Evolutionary conservation across 2,329 filamentous ascomycete species (phyloP), one percentile per base, ranked within the genome.

Genomic region (Lasiodiplodia citricola): DNA sequence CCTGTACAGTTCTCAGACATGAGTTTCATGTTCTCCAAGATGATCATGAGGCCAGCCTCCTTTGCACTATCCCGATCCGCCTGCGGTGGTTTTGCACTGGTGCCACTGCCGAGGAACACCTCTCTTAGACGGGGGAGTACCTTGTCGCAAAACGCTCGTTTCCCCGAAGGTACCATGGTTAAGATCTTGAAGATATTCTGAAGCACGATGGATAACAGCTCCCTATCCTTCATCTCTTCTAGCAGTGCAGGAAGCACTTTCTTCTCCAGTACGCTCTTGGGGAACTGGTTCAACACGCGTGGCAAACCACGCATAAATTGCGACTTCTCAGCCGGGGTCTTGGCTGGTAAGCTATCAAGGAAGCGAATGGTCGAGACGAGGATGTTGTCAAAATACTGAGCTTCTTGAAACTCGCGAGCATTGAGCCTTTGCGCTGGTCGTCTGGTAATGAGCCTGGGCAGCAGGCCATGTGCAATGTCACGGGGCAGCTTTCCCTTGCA

Each of bases 341-440:
- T 99, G 41, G 93, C 92, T 0, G 96, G 95, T 69, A 99, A 88
- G 0, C 90, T 88, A 74, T 99, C 96, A 31, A 99, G 84, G 76
- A 99, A 99, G 14, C 96, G 92, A 71, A 99, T 97, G 0, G 96
- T 97, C 0, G 94, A 97, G 25, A 99, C 93, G 4, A 99, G 85
- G 56, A 98, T 92, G 75, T 98, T 99, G 80, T 99, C 94, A 77
- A 99, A 99, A 78, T 96, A 99, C 72, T 93, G 90, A 75, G 94
- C 96, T 79, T 97, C 89, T 77, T 99, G 96, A 73, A 99, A 98
- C 74, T 97, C 95, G 66, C 88, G 89, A 4, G 95, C 94, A 31
- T 90, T 94, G 83, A 98, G 87, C 55, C 96, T 88, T 77, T 97
- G 92, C 3, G 94, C 93, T 2, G 96, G 93, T 67, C 94, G 86